phyloP scores from a whole-genome alignment of 306 rosid genomes.

The Begonia peltatifolia region DNA sequence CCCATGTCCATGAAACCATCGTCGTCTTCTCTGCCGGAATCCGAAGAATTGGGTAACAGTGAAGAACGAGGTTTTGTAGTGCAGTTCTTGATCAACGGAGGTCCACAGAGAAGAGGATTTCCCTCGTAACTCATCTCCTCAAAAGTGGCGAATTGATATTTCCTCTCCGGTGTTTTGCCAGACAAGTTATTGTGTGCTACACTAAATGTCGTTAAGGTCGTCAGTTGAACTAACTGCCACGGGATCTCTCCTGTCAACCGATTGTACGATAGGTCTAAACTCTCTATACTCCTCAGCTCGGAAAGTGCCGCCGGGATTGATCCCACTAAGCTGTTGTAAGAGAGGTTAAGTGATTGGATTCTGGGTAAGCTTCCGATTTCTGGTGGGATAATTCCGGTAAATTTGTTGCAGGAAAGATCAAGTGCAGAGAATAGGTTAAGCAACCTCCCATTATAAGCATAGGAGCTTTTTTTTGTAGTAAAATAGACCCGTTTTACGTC shows the following conservation, averaged over 20 bases:
- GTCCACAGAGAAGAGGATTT: constrained; percentile 7
- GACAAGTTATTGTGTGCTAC: constrained; percentile 12
- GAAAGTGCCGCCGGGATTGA: constrained; percentile 1
- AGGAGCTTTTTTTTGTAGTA: background rate
- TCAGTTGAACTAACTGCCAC: background rate
- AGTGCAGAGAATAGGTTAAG: background rate
- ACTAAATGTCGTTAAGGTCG: background rate
- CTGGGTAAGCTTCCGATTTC: background rate
- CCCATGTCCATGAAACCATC: background rate
- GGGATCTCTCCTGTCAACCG: constrained; percentile 4
- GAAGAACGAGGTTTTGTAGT: background rate
- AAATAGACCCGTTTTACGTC: background rate
- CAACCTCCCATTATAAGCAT: background rate
- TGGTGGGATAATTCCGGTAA: background rate
- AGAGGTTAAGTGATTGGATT: background rate
- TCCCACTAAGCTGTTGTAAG: constrained; percentile 3
- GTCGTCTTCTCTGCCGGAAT: background rate
- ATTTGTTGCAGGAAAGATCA: background rate
- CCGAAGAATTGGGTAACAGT: background rate
- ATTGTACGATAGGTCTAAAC: constrained; percentile 8
- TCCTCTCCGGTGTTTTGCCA: background rate
- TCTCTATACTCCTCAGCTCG: background rate
- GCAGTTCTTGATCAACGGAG: background rate
- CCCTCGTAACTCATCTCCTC: background rate
- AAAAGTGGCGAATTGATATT: constrained; percentile 1